phyloP scores from a whole-genome alignment of 148 eudicot genomes.

The Amaranthus hypochondriacus region DNA sequence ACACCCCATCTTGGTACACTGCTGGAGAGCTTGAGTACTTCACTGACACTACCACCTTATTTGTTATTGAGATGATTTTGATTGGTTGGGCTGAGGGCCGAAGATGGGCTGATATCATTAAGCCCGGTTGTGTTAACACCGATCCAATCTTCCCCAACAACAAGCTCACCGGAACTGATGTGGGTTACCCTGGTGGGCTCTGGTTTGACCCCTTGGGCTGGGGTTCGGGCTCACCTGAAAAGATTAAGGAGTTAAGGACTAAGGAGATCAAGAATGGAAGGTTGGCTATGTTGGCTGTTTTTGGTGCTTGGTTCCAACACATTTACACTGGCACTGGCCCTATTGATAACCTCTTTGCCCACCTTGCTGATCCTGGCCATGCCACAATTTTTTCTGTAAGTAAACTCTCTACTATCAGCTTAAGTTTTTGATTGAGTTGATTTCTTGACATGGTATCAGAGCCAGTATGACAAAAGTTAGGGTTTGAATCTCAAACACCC shows the following conservation, averaged over 20 bases:
- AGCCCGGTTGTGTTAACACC: constrained; percentile 87
- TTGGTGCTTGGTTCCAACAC: constrained; percentile 98
- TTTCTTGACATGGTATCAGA: no score
- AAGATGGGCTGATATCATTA: constrained; percentile 91
- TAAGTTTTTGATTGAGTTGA: no score
- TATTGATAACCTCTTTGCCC: constrained; percentile 92
- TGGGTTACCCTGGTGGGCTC: constrained; percentile 96
- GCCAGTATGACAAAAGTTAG: no score
- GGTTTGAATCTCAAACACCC: no score
- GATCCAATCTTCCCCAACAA: constrained; percentile 98
- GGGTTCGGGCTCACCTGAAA: constrained; percentile 79
- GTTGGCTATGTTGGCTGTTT: constrained; percentile 93
- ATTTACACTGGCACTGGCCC: constrained; percentile 92
- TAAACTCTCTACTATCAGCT: background rate
- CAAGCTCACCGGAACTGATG: constrained; percentile 94
- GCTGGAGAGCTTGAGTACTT: constrained; percentile 94
- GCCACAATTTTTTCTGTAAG: constrained; percentile 96
- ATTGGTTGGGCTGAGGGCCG: constrained; percentile 99
- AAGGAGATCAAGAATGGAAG: constrained; percentile 98
- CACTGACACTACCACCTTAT: constrained; percentile 92
- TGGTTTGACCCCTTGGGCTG: constrained; percentile 98
- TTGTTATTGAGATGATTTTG: constrained; percentile 65
- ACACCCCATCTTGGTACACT: constrained; percentile 99
- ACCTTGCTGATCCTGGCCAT: constrained; percentile 98
- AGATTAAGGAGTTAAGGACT: constrained; percentile 82